A percentile compares a stretch with the other conserved stretches of the same genome.
Conservation (phyloP, 495 filamentous ascomycete genomes). For the Collariella sp. region DNA sequence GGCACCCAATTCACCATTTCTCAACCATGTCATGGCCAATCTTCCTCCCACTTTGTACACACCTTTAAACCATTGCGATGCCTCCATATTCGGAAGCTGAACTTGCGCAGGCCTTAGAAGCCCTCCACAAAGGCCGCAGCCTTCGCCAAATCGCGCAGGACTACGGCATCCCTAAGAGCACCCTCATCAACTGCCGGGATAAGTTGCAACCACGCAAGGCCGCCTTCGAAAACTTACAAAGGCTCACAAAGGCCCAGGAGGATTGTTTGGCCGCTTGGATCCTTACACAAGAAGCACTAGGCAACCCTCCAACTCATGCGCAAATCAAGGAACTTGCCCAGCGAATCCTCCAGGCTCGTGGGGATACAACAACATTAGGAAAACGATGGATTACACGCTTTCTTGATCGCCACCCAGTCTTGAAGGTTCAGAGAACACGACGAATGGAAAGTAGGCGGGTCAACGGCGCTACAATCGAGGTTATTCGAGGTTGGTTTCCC, state of each 20-base stretch:
- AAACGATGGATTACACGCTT: neutral
- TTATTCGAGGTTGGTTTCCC: neutral
- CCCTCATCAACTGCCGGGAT: neutral
- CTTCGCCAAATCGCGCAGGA: no score
- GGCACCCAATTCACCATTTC: neutral
- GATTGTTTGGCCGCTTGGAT: neutral
- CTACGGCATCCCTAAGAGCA: neutral
- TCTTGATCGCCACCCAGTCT: neutral
- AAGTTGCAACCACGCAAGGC: neutral
- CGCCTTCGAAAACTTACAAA: neutral
- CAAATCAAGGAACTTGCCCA: neutral
- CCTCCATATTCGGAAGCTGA: neutral
- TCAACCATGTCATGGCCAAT: neutral
- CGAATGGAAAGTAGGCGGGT: neutral
- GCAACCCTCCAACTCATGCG: neutral
- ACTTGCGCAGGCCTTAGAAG: neutral
- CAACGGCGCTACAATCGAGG: neutral
- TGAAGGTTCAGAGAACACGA: neutral
- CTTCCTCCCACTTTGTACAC: neutral
- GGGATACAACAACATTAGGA: neutral
- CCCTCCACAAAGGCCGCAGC: no score
- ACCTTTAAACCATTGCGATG: neutral
- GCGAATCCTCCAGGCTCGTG: neutral
- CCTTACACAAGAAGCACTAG: neutral
- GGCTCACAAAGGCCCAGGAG: neutral